Evolutionary conservation across 2,329 filamentous ascomycete species (phyloP).

Genomic region (Cladobotryum protrusum): DNA sequence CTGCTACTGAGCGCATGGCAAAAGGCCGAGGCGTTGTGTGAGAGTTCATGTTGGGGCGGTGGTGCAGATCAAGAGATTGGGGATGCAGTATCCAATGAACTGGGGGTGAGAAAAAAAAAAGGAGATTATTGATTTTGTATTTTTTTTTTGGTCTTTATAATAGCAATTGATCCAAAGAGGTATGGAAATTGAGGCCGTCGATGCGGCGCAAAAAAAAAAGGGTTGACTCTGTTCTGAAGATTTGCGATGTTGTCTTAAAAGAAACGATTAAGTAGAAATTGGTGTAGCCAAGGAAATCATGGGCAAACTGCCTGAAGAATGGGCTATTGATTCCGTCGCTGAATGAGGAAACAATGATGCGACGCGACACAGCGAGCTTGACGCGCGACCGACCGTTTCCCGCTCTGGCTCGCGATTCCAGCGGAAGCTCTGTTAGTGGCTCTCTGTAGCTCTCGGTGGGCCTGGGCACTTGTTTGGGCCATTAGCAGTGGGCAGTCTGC

Average conservation of each 20-base stretch:
- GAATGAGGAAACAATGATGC: constrained; percentile 10
- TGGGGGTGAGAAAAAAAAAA: neutral
- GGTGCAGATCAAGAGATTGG: neutral
- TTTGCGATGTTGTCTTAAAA: no score
- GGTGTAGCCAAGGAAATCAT: neutral
- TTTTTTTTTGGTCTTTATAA: neutral
- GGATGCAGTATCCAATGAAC: neutral
- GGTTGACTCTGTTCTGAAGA: neutral
- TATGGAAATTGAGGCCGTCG: neutral
- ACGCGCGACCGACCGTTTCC: constrained; percentile 11
- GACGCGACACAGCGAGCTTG: constrained; percentile 22
- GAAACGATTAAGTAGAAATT: neutral
- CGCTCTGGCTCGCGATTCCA: constrained; percentile 2
- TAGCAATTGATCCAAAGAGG: neutral
- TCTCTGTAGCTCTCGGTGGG: neutral
- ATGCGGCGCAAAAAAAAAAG: neutral
- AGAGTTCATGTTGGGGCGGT: constrained; percentile 26
- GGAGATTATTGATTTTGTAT: neutral
- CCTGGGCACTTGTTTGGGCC: neutral
- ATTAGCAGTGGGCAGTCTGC: neutral
- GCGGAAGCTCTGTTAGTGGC: neutral
- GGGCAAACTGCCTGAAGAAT: constrained; percentile 5
- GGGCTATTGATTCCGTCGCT: constrained; percentile 8
- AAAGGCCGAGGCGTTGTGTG: constrained; percentile 34
- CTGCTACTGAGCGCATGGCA: constrained; percentile 28